Evolutionary conservation across 202 grass and related monocot genomes (phyloP).

Genomic region (Bolboschoenoplectus hybrid): DNA sequence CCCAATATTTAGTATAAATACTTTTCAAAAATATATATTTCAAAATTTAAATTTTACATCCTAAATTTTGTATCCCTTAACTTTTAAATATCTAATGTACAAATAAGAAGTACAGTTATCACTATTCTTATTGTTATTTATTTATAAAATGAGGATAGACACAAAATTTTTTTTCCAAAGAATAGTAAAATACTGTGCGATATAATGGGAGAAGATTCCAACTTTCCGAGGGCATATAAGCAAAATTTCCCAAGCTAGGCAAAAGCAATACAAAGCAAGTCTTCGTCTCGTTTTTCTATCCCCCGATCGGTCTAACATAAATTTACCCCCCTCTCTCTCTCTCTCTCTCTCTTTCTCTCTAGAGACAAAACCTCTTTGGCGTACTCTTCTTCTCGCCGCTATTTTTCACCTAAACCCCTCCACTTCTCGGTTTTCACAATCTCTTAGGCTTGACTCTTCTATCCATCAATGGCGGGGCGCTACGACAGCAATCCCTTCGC

Average conservation of each 20-base stretch:
- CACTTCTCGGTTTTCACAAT: neutral
- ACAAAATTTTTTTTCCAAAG: too few relatives aligned
- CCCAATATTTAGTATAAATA: too few relatives aligned
- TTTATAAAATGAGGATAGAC: too few relatives aligned
- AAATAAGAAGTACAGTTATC: too few relatives aligned
- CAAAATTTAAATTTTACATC: too few relatives aligned
- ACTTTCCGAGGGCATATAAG: slow-evolving; percentile 11
- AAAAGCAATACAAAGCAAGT: neutral
- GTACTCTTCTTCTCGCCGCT: slow-evolving; percentile 21
- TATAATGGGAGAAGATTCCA: slow-evolving; percentile 14
- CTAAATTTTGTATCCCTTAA: too few relatives aligned
- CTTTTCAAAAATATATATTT: too few relatives aligned
- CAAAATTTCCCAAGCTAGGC: neutral
- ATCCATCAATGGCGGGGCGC: slow-evolving; percentile 65
- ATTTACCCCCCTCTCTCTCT: neutral
- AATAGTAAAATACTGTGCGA: too few relatives aligned
- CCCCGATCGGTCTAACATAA: neutral
- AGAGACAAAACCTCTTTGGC: neutral
- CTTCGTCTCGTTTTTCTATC: neutral
- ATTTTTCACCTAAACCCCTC: slow-evolving; percentile 18
- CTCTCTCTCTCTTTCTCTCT: neutral
- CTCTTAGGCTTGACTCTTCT: neutral
- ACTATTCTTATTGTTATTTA: too few relatives aligned
- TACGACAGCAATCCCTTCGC: slow-evolving; percentile 96
- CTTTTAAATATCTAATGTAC: too few relatives aligned